Evolutionary conservation across 257 asterid species (phyloP), one percentile per base, ranked within the genome.

Genomic region (Solanum gandarillasii): DNA sequence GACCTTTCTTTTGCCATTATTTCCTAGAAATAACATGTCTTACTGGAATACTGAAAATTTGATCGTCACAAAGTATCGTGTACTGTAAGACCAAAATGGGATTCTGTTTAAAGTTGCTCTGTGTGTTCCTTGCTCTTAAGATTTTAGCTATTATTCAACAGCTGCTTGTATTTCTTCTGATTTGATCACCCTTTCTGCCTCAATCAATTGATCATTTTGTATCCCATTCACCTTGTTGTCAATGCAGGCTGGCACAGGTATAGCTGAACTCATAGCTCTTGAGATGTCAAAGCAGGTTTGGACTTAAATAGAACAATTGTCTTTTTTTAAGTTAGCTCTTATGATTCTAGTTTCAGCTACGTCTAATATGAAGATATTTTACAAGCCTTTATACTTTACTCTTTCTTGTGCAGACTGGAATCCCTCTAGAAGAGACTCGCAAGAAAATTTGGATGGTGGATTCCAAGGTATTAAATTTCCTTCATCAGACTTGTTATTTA

Each of bases 171-270:
- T 79, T 79, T 13, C 67, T 41, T 43, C 65, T 79, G 65, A 79
- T 79, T 41, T 79, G 85, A 79, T 43, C 67, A 27, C 67, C 18
- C 67, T 43, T 79, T 43, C 67, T 79, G 29, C 85, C 41, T 82
- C 86, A 76, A 76, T 6, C 18, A 48, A 9, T 68, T 71, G 74
- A 16, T 83, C 86, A 48, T 52, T 88, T 68, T 73, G 31, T 84
- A 52, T 72, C 85, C 81, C 60, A 38, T 76, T 86, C 55, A 87
- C 86, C 74, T 62, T 91, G 90, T 88, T 34, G 38, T 78, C 43
- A 65, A 86, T 90, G 90, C 93, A 96, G 99, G 99, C 99, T 89
- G 99, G 99, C 81, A 96, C 98, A 75, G 99, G 99, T 78, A 96
- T 96, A 70, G 99, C 99, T 34, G 98, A 96, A 90, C 96, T 96